Percentiles rank a stretch among this genome's conserved stretches.
phyloP scores from a whole-genome alignment of 306 rosid species.

The Canavalia gladiata region DNA sequence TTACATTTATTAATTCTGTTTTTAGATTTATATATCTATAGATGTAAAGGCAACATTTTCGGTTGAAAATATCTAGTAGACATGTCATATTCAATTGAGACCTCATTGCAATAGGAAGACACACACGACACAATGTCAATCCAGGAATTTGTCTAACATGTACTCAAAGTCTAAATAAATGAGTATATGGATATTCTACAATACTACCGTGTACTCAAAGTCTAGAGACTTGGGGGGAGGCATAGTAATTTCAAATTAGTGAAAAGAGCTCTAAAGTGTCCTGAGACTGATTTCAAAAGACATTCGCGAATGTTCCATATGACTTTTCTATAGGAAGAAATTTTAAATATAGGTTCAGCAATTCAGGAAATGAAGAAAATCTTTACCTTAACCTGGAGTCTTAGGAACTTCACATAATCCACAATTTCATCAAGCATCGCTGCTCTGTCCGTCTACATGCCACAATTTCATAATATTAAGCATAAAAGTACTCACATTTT shows the following conservation, averaged over 20 bases:
- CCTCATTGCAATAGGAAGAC: slow-evolving; percentile 32
- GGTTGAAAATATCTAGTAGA: neutral
- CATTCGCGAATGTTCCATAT: neutral
- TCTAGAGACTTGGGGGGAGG: neutral
- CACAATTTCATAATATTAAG: slow-evolving; percentile 35
- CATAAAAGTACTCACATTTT: neutral
- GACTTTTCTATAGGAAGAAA: slow-evolving; percentile 21
- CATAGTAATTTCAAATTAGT: neutral
- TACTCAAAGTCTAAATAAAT: neutral
- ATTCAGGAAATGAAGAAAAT: neutral
- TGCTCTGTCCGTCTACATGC: slow-evolving; percentile 87
- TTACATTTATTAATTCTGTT: too few relatives aligned
- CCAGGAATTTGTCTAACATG: slow-evolving; percentile 23
- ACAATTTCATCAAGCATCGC: slow-evolving; percentile 98
- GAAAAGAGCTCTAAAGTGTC: neutral
- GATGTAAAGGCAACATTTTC: too few relatives aligned
- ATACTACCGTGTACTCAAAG: neutral
- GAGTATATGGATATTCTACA: neutral
- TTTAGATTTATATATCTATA: too few relatives aligned
- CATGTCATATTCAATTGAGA: slow-evolving; percentile 37
- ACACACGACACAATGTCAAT: slow-evolving; percentile 42
- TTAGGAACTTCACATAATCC: slow-evolving; percentile 95
- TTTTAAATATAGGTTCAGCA: neutral
- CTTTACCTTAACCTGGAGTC: slow-evolving; percentile 97
- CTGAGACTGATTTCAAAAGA: neutral